Conservation (phyloP, 163 green algal species). For the Scenedesmus sp. region DNA sequence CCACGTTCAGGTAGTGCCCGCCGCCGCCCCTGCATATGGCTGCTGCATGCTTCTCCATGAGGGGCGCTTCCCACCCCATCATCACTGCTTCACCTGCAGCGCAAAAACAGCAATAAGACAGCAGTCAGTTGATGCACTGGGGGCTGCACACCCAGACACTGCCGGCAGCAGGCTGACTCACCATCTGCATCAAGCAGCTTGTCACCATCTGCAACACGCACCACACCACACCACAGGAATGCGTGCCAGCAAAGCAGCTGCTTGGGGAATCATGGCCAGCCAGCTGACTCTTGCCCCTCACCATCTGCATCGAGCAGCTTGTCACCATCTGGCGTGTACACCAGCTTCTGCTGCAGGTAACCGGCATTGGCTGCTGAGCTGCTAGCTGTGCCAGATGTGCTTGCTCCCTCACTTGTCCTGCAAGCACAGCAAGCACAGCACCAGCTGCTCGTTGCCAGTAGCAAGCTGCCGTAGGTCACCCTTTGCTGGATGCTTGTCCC, state of each 20-base stretch:
- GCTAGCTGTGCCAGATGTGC: conserved; percentile 7
- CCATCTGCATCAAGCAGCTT: not conserved
- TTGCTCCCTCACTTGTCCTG: not conserved
- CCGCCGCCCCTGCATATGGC: conserved; percentile 44
- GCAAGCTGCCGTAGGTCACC: no score
- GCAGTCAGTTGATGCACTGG: no score
- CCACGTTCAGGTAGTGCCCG: conserved; percentile 94
- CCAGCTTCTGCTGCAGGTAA: conserved; percentile 84
- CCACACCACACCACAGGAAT: no score
- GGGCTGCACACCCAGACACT: no score
- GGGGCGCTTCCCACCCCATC: conserved; percentile 95
- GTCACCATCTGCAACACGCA: not conserved
- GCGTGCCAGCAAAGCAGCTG: not conserved
- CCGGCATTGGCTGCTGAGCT: conserved; percentile 53
- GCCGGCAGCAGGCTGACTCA: no score
- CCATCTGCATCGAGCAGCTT: conserved; percentile 89
- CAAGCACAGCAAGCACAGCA: not conserved
- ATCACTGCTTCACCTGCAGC: conserved; percentile 90
- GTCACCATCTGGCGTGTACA: conserved; percentile 78
- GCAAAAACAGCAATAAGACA: no score
- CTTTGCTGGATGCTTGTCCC: no score
- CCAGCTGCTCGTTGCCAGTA: no score
- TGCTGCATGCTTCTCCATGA: conserved; percentile 84
- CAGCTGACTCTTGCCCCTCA: conserved; percentile 14
- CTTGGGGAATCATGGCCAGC: not conserved